These are phyloP conservation scores for Neurospora sp. DNA, from an alignment of 495 filamentous ascomycete species.

Conservation along the genomic window DNA sequence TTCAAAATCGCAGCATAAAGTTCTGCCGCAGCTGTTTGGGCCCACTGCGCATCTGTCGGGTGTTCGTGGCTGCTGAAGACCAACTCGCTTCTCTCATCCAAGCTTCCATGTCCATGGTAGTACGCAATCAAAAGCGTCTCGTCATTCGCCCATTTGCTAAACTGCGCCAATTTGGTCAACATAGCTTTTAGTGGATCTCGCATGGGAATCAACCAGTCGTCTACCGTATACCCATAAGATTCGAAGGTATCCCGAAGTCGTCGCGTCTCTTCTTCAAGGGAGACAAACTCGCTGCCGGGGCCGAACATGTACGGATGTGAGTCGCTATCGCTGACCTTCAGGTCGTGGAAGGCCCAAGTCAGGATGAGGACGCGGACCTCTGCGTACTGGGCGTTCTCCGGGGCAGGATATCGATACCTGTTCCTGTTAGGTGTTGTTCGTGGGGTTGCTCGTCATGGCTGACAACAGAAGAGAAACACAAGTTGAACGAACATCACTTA, in stretches of 20 bases:
- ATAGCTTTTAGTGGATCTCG: constrained; percentile 8
- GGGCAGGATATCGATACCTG: background rate
- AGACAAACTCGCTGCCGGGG: constrained; percentile 15
- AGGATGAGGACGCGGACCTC: constrained; percentile 22
- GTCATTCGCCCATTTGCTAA: constrained; percentile 13
- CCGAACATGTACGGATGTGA: constrained; percentile 12
- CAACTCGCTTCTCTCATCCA: constrained; percentile 24
- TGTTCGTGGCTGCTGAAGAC: constrained; percentile 29
- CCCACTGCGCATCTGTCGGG: constrained; percentile 18
- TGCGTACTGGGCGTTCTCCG: constrained; percentile 10
- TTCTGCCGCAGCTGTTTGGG: constrained; percentile 21
- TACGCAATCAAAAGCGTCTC: constrained; percentile 24
- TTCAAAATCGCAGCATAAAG: constrained; percentile 19
- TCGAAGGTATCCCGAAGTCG: constrained; percentile 17
- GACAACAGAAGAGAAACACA: background rate
- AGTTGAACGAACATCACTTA: constrained; percentile 5
- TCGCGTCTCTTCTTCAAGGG: constrained; percentile 23
- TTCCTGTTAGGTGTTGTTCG: constrained; percentile 3
- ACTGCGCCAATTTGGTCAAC: constrained; percentile 9
- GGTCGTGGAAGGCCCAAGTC: constrained; percentile 25
- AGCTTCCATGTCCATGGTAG: constrained; percentile 24
- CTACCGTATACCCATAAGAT: constrained; percentile 17
- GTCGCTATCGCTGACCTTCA: constrained; percentile 8
- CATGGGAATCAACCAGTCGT: constrained; percentile 23
- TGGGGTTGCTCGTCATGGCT: background rate